Evolutionary conservation across 164 flowering plant species (phyloP).

Genomic region (Nymphaea thermarum): DNA sequence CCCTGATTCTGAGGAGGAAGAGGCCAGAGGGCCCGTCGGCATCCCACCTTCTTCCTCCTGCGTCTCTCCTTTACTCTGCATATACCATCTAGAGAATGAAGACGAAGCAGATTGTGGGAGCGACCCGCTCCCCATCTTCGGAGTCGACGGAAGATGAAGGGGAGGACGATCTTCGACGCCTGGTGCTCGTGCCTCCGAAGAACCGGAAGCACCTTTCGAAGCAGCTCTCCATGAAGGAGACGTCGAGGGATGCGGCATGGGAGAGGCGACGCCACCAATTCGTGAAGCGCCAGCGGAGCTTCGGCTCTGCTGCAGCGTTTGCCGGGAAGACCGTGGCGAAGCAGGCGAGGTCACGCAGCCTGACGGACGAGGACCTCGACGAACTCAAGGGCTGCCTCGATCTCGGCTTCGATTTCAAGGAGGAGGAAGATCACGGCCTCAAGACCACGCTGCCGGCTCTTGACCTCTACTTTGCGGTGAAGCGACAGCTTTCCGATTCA

Average conservation of each 20-base stretch:
- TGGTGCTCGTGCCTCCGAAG: not conserved
- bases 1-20: not conserved
- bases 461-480: constrained; percentile 78
- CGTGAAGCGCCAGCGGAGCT: constrained; percentile 25
- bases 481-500: constrained; percentile 35
- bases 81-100: not conserved
- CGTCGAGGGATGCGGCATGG: constrained; percentile 68
- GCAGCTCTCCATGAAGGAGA: constrained; percentile 70
- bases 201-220: constrained; percentile 33
- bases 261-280: constrained; percentile 61
- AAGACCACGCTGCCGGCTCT: constrained; percentile 76
- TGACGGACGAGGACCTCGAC: constrained; percentile 73
- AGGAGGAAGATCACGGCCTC: constrained; percentile 40
- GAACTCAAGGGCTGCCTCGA: constrained; percentile 87
- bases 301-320: constrained; percentile 7
- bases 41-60: not conserved
- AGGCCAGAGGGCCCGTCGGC: not conserved
- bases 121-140: not conserved
- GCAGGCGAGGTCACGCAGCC: not conserved
- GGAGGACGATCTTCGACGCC: constrained; percentile 1
- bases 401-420: constrained; percentile 77
- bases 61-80: not conserved
- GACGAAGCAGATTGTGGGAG: not conserved
- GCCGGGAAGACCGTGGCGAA: constrained; percentile 5
- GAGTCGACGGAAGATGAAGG: not conserved